Evolutionary conservation across 2,329 filamentous ascomycete genomes (phyloP).

Genomic region (Neonectria punicea): DNA sequence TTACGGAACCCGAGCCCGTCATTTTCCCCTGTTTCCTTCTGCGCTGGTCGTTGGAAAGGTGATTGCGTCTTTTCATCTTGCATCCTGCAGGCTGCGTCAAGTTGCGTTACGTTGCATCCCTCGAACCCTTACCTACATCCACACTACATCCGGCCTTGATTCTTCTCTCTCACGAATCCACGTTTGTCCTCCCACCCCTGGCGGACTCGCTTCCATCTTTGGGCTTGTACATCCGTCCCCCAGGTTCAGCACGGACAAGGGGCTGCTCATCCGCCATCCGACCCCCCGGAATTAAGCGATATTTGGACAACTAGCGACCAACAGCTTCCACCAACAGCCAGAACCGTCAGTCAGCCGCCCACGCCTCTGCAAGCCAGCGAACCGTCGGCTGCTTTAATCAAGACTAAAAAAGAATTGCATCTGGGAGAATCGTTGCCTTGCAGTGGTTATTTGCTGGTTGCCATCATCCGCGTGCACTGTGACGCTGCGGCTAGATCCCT

Average conservation of each 20-base stretch:
- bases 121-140: conserved; percentile 1
- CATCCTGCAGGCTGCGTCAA: conserved; percentile 20
- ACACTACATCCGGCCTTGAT: conserved; percentile 11
- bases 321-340: not conserved
- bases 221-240: conserved; percentile 17
- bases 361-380: not conserved
- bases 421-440: conserved; percentile 7
- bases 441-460: conserved; percentile 23
- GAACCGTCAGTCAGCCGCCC: not conserved
- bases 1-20: not conserved
- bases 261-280: not conserved
- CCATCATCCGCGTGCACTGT: conserved; percentile 39
- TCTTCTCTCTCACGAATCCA: not conserved
- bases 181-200: conserved; percentile 3
- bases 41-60: conserved; percentile 26
- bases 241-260: conserved; percentile 11
- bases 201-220: conserved; percentile 19
- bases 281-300: conserved; percentile 6
- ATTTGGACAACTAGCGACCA: not conserved
- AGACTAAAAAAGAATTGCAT: conserved; percentile 18
- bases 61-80: conserved; percentile 20
- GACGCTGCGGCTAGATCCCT: conserved; percentile 36
- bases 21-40: not conserved
- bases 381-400: conserved; percentile 2
- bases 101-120: conserved; percentile 18